Evolutionary conservation across 371 early-diverging fungal species (phyloP).

Genomic region (Zychaea mexicana): DNA sequence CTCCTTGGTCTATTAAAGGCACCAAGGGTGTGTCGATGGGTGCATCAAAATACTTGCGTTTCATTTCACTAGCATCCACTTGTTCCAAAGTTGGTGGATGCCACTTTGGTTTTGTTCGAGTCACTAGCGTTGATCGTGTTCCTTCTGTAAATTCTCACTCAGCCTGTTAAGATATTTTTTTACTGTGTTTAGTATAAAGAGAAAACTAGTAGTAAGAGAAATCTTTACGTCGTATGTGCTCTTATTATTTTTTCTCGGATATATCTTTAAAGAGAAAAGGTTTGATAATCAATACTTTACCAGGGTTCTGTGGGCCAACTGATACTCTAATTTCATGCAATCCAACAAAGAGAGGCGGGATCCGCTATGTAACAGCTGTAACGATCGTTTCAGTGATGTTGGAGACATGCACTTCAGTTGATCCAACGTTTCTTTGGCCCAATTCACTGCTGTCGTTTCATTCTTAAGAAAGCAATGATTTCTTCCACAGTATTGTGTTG

Average conservation of each 20-base stretch:
- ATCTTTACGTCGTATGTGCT: neutral
- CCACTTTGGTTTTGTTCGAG: constrained; percentile 66
- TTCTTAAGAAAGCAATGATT: constrained; percentile 80
- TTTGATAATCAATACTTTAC: neutral
- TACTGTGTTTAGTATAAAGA: too few relatives aligned
- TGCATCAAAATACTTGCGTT: constrained; percentile 59
- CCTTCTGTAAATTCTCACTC: constrained; percentile 81
- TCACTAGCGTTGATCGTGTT: constrained; percentile 70
- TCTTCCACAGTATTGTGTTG: constrained; percentile 77
- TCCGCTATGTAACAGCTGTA: constrained; percentile 80
- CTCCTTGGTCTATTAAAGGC: constrained; percentile 33
- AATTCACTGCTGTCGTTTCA: constrained; percentile 49
- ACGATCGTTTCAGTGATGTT: constrained; percentile 87
- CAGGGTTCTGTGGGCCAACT: constrained; percentile 19
- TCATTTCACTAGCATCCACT: constrained; percentile 59
- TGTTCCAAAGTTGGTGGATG: constrained; percentile 57
- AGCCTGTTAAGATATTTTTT: neutral
- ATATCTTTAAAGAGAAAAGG: too few relatives aligned
- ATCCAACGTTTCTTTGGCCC: constrained; percentile 73
- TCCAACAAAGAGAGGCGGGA: constrained; percentile 64
- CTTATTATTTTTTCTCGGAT: neutral
- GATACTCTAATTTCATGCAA: constrained; percentile 88
- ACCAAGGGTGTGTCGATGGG: constrained; percentile 30
- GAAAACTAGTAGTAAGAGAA: neutral
- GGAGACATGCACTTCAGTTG: constrained; percentile 78